Evolutionary conservation across 768 basidiomycete species (phyloP).

Genomic region (Mycena olivaceomarginata): DNA sequence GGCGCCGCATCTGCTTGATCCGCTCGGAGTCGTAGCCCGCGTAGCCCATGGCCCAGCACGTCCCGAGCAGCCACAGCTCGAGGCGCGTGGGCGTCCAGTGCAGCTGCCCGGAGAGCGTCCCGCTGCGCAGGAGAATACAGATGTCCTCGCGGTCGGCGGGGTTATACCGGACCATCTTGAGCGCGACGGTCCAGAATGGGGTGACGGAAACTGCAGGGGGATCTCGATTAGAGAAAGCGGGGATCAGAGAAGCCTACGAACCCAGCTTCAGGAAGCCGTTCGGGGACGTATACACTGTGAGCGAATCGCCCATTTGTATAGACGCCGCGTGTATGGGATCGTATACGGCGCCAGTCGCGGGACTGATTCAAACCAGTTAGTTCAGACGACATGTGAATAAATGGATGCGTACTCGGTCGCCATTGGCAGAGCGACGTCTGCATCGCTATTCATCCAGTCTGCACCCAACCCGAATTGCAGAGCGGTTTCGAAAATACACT

Average conservation of each 20-base stretch:
- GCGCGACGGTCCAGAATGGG: constrained; percentile 83
- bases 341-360: constrained; percentile 54
- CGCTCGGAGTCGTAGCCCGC: constrained; percentile 64
- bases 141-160: constrained; percentile 81
- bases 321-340: constrained; percentile 80
- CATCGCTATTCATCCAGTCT: constrained; percentile 89
- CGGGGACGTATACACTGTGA: constrained; percentile 74
- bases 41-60: constrained; percentile 83
- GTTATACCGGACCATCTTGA: constrained; percentile 83
- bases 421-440: constrained; percentile 83
- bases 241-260: constrained; percentile 6
- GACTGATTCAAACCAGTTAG: constrained; percentile 43
- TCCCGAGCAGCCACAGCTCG: constrained; percentile 73
- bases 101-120: constrained; percentile 68
- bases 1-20: constrained; percentile 65
- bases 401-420: constrained; percentile 71
- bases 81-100: constrained; percentile 74
- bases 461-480: constrained; percentile 67
- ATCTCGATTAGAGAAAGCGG: neutral
- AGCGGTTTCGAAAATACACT: constrained; percentile 76
- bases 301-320: constrained; percentile 70
- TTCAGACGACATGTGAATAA: neutral
- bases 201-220: constrained; percentile 72
- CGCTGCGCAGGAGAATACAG: constrained; percentile 78
- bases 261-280: constrained; percentile 66